These are phyloP conservation scores for Hypsizygus ulmarius DNA, from an alignment of 1,284 basidiomycete genomes.

Conservation along the genomic window DNA sequence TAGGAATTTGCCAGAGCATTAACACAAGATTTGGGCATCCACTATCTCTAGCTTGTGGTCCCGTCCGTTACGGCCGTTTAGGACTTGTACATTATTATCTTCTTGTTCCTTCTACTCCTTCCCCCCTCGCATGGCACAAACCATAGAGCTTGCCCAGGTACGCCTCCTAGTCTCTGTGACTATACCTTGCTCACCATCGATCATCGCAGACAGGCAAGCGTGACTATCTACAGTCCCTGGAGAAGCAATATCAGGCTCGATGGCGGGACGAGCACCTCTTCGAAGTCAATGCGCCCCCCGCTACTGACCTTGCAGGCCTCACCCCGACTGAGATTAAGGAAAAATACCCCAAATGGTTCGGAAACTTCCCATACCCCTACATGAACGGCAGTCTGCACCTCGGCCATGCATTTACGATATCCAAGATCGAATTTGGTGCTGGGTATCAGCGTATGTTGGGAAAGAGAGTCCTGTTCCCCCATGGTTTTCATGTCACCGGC, in stretches of 20 bases:
- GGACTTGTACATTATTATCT: slow-evolving; percentile 18
- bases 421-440: slow-evolving; percentile 96
- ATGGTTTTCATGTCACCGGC: slow-evolving; percentile 96
- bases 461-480: slow-evolving; percentile 92
- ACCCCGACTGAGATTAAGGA: slow-evolving; percentile 62
- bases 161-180: background rate
- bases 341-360: slow-evolving; percentile 95
- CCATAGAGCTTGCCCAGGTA: slow-evolving; percentile 22
- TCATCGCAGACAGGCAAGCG: slow-evolving; percentile 81
- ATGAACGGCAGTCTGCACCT: slow-evolving; percentile 99
- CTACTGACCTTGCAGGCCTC: slow-evolving; percentile 61
- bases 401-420: slow-evolving; percentile 98
- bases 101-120: slow-evolving; percentile 8
- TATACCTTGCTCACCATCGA: background rate
- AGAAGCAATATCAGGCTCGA: slow-evolving; percentile 79
- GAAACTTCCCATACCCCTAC: slow-evolving; percentile 94
- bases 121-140: slow-evolving; percentile 19
- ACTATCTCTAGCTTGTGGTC: slow-evolving; percentile 7
- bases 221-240: slow-evolving; percentile 81
- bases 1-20: slow-evolving; percentile 13
- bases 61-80: slow-evolving; percentile 12
- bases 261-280: slow-evolving; percentile 80
- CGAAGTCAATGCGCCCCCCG: slow-evolving; percentile 79
- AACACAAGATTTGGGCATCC: slow-evolving; percentile 13
- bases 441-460: slow-evolving; percentile 97